Base-by-base conservation (phyloP, 441 rosid species). In the Manihot esculenta region DNA sequence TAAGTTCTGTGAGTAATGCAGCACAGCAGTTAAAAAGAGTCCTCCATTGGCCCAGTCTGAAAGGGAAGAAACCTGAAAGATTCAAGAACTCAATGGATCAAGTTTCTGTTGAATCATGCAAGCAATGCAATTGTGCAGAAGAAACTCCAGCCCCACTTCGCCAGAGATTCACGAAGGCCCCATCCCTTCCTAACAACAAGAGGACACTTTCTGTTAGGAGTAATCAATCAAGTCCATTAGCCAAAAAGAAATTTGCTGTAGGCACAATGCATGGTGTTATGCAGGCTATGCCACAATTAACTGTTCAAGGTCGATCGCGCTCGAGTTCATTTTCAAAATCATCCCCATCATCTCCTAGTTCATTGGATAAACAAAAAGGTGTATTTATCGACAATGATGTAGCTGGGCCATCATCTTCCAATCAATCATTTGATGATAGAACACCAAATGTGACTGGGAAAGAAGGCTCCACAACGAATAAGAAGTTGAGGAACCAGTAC, bases 291-390 rank as follows among this genome's bases (percentile, higher is more conserved):
- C 91, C 92, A 44, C 80, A 79, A 41, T 3, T 77, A 65, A 74
- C 66, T 6, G 62, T 77, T 64, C 79, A 84, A 18, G 83, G 83
- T 20, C 81, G 91, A 64, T 82, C 94, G 9, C 88, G 90, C 10
- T 89, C 99, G 3, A 88, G 88, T 64, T 94, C 98, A 3, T 86
- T 88, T 50, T 94, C 96, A 3, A 86, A 86, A 71, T 84, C 96
- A 44, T 88, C 94, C 20, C 55, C 88, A 66, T 85, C 92, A 24
- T 92, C 91, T 18, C 81, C 91, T 3, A 71, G 71, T 70, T 83
- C 90, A 56, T 17, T 79, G 71, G 97, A 92, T 68, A 90, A 92
- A 74, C 93, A 85, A 70, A 92, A 90, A 50, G 93, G 88, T 15
- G 65, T 85, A 51, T 77, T 80, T 62, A 33, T 77, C 0, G 92